Evolutionary conservation across 192 early-diverging fungal genomes (phyloP), one percentile per base, ranked within the genome.

Genomic region (Podila minutissima): DNA sequence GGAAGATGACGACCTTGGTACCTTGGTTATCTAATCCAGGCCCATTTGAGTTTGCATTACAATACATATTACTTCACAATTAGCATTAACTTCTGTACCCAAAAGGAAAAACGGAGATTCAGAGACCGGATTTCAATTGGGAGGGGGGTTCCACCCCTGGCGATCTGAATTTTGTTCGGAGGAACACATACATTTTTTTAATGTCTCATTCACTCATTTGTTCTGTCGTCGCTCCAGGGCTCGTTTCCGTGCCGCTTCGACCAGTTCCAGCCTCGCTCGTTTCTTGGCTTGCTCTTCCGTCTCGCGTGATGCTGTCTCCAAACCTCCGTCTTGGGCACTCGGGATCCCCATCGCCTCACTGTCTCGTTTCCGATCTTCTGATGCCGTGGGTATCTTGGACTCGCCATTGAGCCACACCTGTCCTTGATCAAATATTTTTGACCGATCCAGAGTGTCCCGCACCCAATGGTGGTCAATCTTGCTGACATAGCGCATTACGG

Each of bases 401-500:
- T 70, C 75, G 17, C 75, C 67, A 24, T 75, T 77, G 0, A 83
- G 53, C 64, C 67, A 74, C 7, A 74, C 75, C n/a, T 55, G 24
- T 2, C 67, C 75, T 31, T 68, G 49, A n/a, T 74, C 74, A 69
- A 37, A 74, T 7, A 70, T 31, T 66, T 71, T 76, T 26, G 70
- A 76, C 24, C 78, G 69, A 5, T 85, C 85, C 24, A 94, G 89
- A 9, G 92, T 93, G 67, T 94, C 91, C 33, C 93, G 92, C 57
- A 97, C 86, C 97, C 97, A 98, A 15, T 92, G 91, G 48, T 88
- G 83, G 28, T 96, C 92, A 5, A 98, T 91, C 46, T 96, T 96
- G 2, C 95, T 97, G 15, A 94, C 94, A 71, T 93, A 95, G 64
- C 94, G 96, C 98, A 99, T 98, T 59, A 97, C 94, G 67, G 97